A percentile compares a stretch with the other conserved stretches of the same genome.
These are phyloP conservation scores for Prunus kanzakura DNA, from an alignment of 306 rosid species.

Conservation along the genomic window DNA sequence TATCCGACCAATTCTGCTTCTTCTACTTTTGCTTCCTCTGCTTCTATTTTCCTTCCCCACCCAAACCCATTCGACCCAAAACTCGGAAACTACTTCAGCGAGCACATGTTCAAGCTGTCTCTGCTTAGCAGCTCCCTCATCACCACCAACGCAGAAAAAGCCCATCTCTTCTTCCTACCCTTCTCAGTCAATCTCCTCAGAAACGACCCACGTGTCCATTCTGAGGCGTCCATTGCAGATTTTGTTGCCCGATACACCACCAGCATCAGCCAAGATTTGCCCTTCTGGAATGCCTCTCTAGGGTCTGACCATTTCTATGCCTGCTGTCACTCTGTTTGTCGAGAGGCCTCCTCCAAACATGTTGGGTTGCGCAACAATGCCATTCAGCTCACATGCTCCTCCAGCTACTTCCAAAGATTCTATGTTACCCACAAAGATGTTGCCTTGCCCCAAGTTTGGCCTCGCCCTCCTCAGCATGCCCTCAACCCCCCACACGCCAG, in stretches of 20 bases:
- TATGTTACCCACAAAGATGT: constrained; percentile 30
- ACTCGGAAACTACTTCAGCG: constrained; percentile 38
- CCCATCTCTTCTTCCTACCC: constrained; percentile 31
- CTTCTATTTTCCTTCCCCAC: constrained; percentile 29
- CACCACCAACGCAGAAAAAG: constrained; percentile 14
- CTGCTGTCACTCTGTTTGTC: constrained; percentile 34
- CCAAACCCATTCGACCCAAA: constrained; percentile 22
- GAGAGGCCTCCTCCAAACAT: constrained; percentile 25
- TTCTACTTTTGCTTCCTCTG: not conserved
- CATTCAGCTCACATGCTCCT: constrained; percentile 37
- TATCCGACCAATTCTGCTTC: constrained; percentile 20
- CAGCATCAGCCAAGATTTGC: constrained; percentile 4
- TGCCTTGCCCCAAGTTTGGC: constrained; percentile 35
- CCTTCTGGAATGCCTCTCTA: constrained; percentile 27
- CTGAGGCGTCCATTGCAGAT: constrained; percentile 25
- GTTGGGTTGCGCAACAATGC: constrained; percentile 23
- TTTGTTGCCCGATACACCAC: constrained; percentile 16
- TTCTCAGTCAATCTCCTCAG: constrained; percentile 34
- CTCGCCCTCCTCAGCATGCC: constrained; percentile 17
- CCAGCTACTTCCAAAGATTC: constrained; percentile 32
- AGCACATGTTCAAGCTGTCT: constrained; percentile 34
- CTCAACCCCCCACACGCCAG: constrained; percentile 25
- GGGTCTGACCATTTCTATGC: constrained; percentile 35
- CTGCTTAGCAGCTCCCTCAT: constrained; percentile 21
- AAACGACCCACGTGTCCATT: constrained; percentile 26